Percentiles rank a stretch among this genome's conserved stretches.
phyloP scores from a whole-genome alignment of 2,329 filamentous ascomycete genomes.

The Claviceps digitariae region DNA sequence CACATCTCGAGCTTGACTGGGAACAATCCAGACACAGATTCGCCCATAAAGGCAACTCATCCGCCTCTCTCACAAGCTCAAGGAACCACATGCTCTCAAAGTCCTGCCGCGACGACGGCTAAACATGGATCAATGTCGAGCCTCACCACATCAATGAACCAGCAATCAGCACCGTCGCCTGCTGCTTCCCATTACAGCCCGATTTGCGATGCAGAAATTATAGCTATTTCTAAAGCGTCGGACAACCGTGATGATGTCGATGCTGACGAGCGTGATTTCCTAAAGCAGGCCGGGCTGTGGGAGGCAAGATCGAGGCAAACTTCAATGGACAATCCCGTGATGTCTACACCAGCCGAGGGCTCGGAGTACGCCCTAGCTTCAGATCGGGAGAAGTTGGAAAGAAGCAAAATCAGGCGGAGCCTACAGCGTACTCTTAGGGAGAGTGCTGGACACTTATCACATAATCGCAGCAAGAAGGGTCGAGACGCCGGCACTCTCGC shows the following conservation, averaged over 20 bases:
- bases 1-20: conserved; percentile 11
- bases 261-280: conserved; percentile 52
- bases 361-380: conserved; percentile 20
- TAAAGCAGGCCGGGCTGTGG: conserved; percentile 54
- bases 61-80: conserved; percentile 17
- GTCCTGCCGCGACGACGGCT: conserved; percentile 11
- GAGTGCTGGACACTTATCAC: conserved; percentile 50
- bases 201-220: conserved; percentile 10
- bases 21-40: conserved; percentile 10
- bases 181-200: conserved; percentile 10
- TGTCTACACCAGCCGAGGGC: conserved; percentile 19
- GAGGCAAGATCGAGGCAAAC: conserved; percentile 23
- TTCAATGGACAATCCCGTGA: conserved; percentile 21
- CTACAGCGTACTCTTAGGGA: conserved; percentile 84
- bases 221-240: conserved; percentile 8
- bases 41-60: conserved; percentile 15
- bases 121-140: conserved; percentile 21
- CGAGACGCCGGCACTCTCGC: conserved; percentile 37
- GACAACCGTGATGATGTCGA: conserved; percentile 36
- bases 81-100: conserved; percentile 9
- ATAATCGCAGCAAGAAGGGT: conserved; percentile 61
- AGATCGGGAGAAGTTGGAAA: conserved; percentile 39
- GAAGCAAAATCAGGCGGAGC: conserved; percentile 65
- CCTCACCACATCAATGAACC: conserved; percentile 15
- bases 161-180: conserved; percentile 12